Percentiles rank a stretch among this genome's conserved stretches.
These are phyloP conservation scores for Talaromyces albobiverticillius DNA, from an alignment of 2,329 filamentous ascomycete genomes.

Conservation along the genomic window DNA sequence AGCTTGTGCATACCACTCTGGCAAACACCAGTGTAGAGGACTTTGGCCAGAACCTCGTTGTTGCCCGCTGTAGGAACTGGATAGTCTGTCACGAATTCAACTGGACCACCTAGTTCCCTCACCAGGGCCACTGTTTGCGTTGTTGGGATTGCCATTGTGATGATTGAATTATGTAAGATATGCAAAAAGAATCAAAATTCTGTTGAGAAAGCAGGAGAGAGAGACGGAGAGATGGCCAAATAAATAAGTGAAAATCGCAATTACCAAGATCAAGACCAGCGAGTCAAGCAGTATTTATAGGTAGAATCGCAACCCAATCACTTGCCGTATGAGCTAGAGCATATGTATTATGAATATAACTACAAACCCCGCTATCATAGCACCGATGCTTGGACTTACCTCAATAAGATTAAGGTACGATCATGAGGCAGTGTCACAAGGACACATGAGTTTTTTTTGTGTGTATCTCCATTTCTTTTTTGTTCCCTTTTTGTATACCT, in stretches of 20 bases:
- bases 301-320: not conserved
- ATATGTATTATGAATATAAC: too few species aligned
- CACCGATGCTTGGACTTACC: not conserved
- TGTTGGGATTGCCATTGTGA: slow-evolving; percentile 17
- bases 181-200: not conserved
- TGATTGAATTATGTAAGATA: not conserved
- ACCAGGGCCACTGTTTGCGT: slow-evolving; percentile 44
- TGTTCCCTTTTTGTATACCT: too few species aligned
- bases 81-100: slow-evolving; percentile 42
- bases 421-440: not conserved
- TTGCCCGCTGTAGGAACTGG: slow-evolving; percentile 38
- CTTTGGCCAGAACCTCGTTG: slow-evolving; percentile 45
- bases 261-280: not conserved
- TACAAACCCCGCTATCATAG: too few species aligned
- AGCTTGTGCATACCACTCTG: slow-evolving; percentile 36
- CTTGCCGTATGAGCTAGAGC: too few species aligned
- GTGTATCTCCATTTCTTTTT: not conserved
- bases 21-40: slow-evolving; percentile 46
- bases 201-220: not conserved
- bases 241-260: not conserved
- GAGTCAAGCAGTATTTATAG: not conserved
- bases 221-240: not conserved
- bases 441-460: not conserved
- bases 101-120: slow-evolving; percentile 35
- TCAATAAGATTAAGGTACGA: not conserved